phyloP scores from a whole-genome alignment of 179 eudicot genomes.

The Corrigiola litoralis region DNA sequence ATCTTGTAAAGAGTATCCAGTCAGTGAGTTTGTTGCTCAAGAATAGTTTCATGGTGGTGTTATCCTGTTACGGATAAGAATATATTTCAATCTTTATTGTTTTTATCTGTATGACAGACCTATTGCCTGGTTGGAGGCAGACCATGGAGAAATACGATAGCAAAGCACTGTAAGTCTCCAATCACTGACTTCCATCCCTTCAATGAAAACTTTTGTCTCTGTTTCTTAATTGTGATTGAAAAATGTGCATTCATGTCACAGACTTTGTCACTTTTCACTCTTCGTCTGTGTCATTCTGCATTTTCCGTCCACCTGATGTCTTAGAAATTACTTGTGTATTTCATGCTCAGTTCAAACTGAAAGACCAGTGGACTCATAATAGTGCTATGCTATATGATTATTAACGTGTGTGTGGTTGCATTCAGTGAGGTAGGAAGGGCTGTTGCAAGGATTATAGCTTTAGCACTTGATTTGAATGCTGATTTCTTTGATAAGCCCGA shows the following conservation, averaged over 20 bases:
- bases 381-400: no score
- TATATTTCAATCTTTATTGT: not conserved
- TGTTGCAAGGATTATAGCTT: conserved; percentile 71
- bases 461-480: conserved; percentile 65
- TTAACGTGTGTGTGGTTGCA: not conserved
- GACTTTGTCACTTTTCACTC: not conserved
- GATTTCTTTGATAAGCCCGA: conserved; percentile 63
- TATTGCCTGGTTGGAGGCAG: conserved; percentile 78
- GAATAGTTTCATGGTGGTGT: not conserved
- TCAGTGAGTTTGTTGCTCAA: not conserved
- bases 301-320: no score
- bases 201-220: not conserved
- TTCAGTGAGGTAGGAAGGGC: conserved; percentile 57
- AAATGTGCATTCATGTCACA: not conserved
- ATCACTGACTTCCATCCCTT: not conserved
- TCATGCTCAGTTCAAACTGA: not conserved
- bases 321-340: not conserved
- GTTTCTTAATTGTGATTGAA: not conserved
- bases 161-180: conserved; percentile 66
- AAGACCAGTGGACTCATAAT: no score
- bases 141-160: conserved; percentile 82
- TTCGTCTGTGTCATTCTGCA: not conserved
- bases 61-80: not conserved
- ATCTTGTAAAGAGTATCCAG: not conserved
- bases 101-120: conserved; percentile 35